Evolutionary conservation across 208 protist genomes (phyloP).

Genomic region (Acanthamoeba triangularis): DNA sequence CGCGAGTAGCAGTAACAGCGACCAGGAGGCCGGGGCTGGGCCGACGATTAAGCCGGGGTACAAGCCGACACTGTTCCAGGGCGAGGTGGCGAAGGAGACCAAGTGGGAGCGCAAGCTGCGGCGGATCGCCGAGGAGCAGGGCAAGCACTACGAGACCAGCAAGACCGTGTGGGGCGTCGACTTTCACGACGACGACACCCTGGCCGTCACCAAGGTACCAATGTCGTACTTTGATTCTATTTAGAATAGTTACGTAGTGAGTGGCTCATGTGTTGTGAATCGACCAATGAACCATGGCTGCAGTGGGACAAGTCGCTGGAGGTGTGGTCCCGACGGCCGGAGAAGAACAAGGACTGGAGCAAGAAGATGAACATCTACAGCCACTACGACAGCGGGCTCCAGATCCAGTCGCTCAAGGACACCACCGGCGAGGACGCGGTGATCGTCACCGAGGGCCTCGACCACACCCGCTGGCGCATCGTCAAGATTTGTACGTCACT

Average conservation of each 20-base stretch:
- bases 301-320: constrained; percentile 28
- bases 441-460: not conserved
- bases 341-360: constrained; percentile 22
- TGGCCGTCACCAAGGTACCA: constrained; percentile 16
- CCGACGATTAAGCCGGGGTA: no score
- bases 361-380: constrained; percentile 43
- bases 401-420: constrained; percentile 30
- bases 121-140: not conserved
- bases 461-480: constrained; percentile 27
- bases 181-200: constrained; percentile 28
- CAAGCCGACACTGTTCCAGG: not conserved
- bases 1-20: not conserved
- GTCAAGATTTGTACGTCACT: not conserved
- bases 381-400: constrained; percentile 34
- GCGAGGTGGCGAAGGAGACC: constrained; percentile 2
- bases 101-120: constrained; percentile 43
- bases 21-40: not conserved
- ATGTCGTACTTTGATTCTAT: no score
- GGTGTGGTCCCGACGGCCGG: not conserved
- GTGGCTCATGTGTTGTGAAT: no score
- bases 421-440: constrained; percentile 35
- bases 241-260: no score
- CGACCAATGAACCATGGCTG: not conserved
- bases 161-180: constrained; percentile 41
- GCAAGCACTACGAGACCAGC: constrained; percentile 12